Base-by-base conservation (phyloP, 306 rosid genomes). In the Vicia faba region DNA sequence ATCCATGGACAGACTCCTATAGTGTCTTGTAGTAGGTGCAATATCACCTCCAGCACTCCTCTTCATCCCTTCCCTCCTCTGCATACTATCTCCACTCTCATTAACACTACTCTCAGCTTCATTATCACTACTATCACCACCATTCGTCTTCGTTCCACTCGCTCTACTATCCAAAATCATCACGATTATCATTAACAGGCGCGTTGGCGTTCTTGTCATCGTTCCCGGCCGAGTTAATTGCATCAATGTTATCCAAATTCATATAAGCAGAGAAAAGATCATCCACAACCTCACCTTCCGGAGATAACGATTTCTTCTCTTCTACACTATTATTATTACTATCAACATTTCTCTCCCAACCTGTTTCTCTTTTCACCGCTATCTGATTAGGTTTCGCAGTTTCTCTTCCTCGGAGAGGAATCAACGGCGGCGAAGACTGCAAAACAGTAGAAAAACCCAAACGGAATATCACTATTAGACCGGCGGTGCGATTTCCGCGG, bases 151-250 rank as follows among this genome's bases (percentile, higher is more conserved):
- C 0, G 88, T 84, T 41, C 93, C 98, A 43, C 96, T 92, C 2
- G 96, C 98, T 60, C 96, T 81, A 69, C 98, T 92, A 77, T 92
- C 98, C 93, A 92, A 81, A 81, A 80, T 92, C 98, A 73, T 89
- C 96, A 0, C 91, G 91, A 85, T 79, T 92, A 66, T 87, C 92
- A 5, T 33, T 64, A 1, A 78, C 88, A 26, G 80, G 8, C 15
- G 29, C 90, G 19, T 83, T 92, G 73, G 29, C 90, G 15, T 83
- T 92, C 75, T 89, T 92, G 36, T 89, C 95, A 50, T 89, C 90
- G 4, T 84, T 84, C 51, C 83, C 97, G 0, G 86, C 78, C 18
- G 95, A 84, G 76, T 92, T 87, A 58, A 89, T 73, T 2, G 82
- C 84, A 75, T 89, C 96, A 54, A 92, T 84, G 65, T 58, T 82